Conservation (phyloP, 2,329 filamentous ascomycete genomes). For the Biscogniauxia mediterranea region DNA sequence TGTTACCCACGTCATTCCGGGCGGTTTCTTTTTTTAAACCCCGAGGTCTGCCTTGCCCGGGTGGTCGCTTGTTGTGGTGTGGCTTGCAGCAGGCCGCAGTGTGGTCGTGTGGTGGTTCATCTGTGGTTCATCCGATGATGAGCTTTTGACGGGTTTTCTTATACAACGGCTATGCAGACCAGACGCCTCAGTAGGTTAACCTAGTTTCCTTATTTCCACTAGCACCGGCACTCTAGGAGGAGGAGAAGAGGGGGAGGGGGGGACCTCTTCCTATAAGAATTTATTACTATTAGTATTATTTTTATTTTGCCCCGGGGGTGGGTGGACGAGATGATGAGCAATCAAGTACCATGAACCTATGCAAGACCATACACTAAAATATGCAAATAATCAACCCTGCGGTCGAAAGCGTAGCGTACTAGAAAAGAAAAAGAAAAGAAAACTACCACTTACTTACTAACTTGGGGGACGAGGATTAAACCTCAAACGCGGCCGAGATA, state of each 20-base stretch:
- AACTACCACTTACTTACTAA: background rate
- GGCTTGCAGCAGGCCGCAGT: background rate
- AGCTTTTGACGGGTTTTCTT: background rate
- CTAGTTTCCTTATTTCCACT: background rate
- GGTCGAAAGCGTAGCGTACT: background rate
- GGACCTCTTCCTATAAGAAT: no score
- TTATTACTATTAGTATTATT: background rate
- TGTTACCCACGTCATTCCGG: background rate
- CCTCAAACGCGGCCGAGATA: background rate
- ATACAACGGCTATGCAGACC: background rate
- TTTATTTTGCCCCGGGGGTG: no score
- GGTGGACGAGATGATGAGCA: background rate
- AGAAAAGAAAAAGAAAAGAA: background rate
- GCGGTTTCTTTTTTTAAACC: background rate
- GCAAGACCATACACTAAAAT: background rate
- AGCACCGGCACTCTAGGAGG: background rate
- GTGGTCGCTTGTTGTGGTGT: background rate
- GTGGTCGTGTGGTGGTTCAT: background rate
- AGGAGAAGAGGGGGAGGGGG: no score
- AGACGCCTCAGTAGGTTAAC: background rate
- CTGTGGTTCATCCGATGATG: background rate
- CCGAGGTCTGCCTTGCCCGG: no score
- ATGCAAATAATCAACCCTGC: constrained; percentile 2
- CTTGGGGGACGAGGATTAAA: background rate
- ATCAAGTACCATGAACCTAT: background rate